Percentiles rank a stretch among this genome's conserved stretches.
Evolutionary conservation across 108 stramenopile genomes (phyloP).

Genomic region (Cylindrotheca fusiformis): DNA sequence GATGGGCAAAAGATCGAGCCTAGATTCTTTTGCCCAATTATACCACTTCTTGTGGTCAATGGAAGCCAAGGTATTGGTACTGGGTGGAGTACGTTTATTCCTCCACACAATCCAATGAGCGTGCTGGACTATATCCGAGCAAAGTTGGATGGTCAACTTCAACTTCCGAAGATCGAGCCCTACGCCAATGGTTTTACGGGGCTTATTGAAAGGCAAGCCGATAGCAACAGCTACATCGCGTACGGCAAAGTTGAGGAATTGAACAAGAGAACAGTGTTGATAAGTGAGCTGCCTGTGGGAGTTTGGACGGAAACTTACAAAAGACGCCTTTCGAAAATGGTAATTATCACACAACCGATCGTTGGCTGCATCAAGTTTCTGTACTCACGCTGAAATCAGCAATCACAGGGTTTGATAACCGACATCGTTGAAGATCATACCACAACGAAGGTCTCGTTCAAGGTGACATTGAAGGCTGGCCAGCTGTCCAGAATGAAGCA

Average conservation of each 20-base stretch:
- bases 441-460: slow-evolving; percentile 76
- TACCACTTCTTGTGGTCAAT: slow-evolving; percentile 87
- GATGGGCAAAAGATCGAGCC: slow-evolving; percentile 90
- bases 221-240: slow-evolving; percentile 39
- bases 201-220: slow-evolving; percentile 33
- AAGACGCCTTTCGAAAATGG: slow-evolving; percentile 56
- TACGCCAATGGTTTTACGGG: slow-evolving; percentile 76
- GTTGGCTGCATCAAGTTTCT: neutral
- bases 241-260: slow-evolving; percentile 44
- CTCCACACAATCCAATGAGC: slow-evolving; percentile 80
- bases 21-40: slow-evolving; percentile 76
- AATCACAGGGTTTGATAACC: slow-evolving; percentile 47
- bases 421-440: slow-evolving; percentile 84
- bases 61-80: slow-evolving; percentile 95
- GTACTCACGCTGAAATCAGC: neutral
- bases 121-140: slow-evolving; percentile 73
- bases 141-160: slow-evolving; percentile 44
- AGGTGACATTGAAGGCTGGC: slow-evolving; percentile 48
- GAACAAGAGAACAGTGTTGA: slow-evolving; percentile 45
- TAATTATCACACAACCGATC: too few relatives aligned
- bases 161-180: slow-evolving; percentile 50
- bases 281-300: slow-evolving; percentile 88
- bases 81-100: slow-evolving; percentile 91
- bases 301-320: slow-evolving; percentile 90
- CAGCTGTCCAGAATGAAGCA: slow-evolving; percentile 51